A percentile compares a stretch with the other conserved stretches of the same genome.
These are phyloP conservation scores for Apocynum venetum DNA, from an alignment of 257 asterid species.

Conservation along the genomic window DNA sequence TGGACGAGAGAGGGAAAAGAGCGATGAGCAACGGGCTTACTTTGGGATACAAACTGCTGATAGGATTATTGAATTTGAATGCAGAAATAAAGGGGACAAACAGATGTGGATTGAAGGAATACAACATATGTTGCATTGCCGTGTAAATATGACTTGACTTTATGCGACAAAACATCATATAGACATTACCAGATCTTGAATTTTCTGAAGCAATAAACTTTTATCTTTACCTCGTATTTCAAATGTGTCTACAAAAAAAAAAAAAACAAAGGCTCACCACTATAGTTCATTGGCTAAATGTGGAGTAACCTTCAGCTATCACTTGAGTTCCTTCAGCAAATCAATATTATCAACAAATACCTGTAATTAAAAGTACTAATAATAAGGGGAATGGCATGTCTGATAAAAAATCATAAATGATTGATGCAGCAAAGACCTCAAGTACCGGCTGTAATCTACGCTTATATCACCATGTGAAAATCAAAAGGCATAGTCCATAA, in stretches of 20 bases:
- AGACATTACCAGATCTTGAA: conserved; percentile 7
- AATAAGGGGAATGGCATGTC: not conserved
- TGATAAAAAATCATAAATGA: not conserved
- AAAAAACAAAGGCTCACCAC: not conserved
- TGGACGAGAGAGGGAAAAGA: conserved; percentile 51
- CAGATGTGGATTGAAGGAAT: conserved; percentile 81
- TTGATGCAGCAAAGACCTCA: not conserved
- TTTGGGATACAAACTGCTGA: conserved; percentile 73
- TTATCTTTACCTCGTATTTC: not conserved
- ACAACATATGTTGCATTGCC: conserved; percentile 63
- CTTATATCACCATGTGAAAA: not conserved
- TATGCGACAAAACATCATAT: conserved; percentile 8
- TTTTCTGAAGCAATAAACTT: conserved; percentile 4
- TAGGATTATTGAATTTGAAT: conserved; percentile 72
- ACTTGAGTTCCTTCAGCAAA: conserved; percentile 44
- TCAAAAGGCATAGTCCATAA: not conserved
- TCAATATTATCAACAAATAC: conserved; percentile 47
- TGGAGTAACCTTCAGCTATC: conserved; percentile 10
- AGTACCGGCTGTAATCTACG: not conserved
- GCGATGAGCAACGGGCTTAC: conserved; percentile 51
- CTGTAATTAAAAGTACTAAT: conserved; percentile 28
- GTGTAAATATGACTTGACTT: conserved; percentile 27
- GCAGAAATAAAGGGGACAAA: conserved; percentile 62
- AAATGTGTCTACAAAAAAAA: not conserved
- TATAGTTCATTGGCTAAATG: not conserved